Conservation (phyloP, 345 rosid genomes). For the Aethionema arabicum region DNA sequence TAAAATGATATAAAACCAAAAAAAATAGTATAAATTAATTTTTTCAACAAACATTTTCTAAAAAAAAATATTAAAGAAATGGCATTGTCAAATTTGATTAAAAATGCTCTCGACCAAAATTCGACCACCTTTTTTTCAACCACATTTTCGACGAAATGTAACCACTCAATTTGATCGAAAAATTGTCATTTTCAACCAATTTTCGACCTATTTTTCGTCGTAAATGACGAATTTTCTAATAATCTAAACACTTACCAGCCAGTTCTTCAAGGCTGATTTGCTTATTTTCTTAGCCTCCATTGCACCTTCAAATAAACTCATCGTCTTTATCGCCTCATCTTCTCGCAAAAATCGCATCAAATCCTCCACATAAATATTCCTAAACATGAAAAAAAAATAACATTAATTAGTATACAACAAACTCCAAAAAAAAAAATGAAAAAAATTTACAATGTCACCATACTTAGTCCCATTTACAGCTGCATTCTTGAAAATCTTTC, state of each 20-base stretch:
- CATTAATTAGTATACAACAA: slow-evolving; percentile 4
- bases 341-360: slow-evolving; percentile 75
- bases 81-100: too few species aligned
- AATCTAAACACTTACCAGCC: slow-evolving; percentile 65
- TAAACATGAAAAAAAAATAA: slow-evolving; percentile 6
- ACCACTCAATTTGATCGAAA: too few species aligned
- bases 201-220: too few species aligned
- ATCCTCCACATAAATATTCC: slow-evolving; percentile 68
- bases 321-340: slow-evolving; percentile 71
- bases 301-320: slow-evolving; percentile 73
- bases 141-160: too few species aligned
- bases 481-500: slow-evolving; percentile 76
- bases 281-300: slow-evolving; percentile 53
- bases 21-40: too few species aligned
- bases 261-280: slow-evolving; percentile 64
- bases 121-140: too few species aligned
- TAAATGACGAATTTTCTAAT: too few species aligned
- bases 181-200: too few species aligned
- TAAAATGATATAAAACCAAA: too few species aligned
- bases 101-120: too few species aligned
- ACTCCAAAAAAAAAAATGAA: slow-evolving; percentile 68
- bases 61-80: too few species aligned
- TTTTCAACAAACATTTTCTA: too few species aligned
- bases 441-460: slow-evolving; percentile 42
- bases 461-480: slow-evolving; percentile 61